A percentile compares a stretch with the other conserved stretches of the same genome.
Conservation (phyloP, 2,329 filamentous ascomycete species). For the Scopulariopsis brevicaulis region DNA sequence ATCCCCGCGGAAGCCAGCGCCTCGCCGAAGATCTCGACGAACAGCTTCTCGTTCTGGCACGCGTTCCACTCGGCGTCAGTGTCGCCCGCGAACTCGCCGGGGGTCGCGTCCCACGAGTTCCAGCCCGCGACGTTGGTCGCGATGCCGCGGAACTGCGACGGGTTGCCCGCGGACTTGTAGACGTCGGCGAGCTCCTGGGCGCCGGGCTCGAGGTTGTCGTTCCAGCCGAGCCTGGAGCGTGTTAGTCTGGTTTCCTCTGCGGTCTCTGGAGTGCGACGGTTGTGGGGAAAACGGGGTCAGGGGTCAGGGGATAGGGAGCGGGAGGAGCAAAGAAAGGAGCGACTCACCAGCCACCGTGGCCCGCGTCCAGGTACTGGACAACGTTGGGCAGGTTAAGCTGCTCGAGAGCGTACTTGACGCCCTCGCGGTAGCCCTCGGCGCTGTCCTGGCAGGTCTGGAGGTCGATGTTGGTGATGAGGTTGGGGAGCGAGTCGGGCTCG, state of each 20-base stretch:
- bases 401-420: constrained; percentile 42
- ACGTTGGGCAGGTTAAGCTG: constrained; percentile 49
- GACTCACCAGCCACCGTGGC: constrained; percentile 45
- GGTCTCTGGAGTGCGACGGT: no score
- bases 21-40: constrained; percentile 26
- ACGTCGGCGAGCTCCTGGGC: constrained; percentile 25
- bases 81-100: constrained; percentile 28
- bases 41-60: constrained; percentile 29
- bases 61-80: constrained; percentile 27
- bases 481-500: constrained; percentile 52
- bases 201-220: constrained; percentile 38
- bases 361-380: constrained; percentile 52
- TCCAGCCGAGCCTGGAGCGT: constrained; percentile 38
- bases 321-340: not conserved
- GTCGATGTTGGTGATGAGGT: constrained; percentile 48
- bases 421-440: constrained; percentile 39
- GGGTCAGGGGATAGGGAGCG: not conserved
- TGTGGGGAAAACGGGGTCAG: no score
- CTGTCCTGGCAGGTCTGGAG: constrained; percentile 42
- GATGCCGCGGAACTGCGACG: constrained; percentile 24
- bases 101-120: constrained; percentile 24
- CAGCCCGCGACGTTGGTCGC: constrained; percentile 27
- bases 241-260: no score
- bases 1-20: constrained; percentile 24
- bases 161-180: constrained; percentile 23